A percentile compares a stretch with the other conserved stretches of the same genome.
Evolutionary conservation across 2,329 filamentous ascomycete species (phyloP).

Genomic region (Phaeosphaeriaceae sp.): DNA sequence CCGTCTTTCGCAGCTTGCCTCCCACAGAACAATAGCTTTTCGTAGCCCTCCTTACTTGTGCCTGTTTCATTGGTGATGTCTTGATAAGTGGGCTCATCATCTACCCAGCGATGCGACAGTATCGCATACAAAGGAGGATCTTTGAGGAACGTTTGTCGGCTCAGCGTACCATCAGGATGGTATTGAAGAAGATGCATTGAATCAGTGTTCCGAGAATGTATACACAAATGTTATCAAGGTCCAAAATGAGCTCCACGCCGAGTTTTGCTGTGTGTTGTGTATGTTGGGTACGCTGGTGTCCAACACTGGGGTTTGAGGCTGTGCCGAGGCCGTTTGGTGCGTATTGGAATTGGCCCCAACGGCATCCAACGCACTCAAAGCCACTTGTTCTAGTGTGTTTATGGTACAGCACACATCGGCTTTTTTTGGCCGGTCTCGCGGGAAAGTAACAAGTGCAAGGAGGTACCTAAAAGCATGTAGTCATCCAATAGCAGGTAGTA

Average conservation of each 20-base stretch:
- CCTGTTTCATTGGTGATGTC: constrained; percentile 4
- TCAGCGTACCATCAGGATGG: constrained; percentile 10
- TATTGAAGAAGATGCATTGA: constrained; percentile 21
- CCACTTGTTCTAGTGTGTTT: not conserved
- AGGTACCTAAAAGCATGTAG: not conserved
- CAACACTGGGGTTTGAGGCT: not conserved
- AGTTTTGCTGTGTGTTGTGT: not conserved
- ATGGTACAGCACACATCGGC: not conserved
- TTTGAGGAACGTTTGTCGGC: constrained; percentile 1
- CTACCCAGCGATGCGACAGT: constrained; percentile 21
- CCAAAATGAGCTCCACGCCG: not conserved
- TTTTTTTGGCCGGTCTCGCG: not conserved
- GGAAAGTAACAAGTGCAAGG: not conserved
- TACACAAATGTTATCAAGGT: not conserved
- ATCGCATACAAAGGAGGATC: constrained; percentile 18
- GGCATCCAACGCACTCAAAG: not conserved
- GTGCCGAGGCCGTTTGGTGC: not conserved
- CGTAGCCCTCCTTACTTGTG: constrained; percentile 7
- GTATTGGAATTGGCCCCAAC: not conserved
- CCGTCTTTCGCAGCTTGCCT: constrained; percentile 17
- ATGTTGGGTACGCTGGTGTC: not conserved
- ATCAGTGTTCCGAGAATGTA: not conserved
- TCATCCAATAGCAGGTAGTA: not conserved
- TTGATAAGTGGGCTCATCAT: constrained; percentile 17
- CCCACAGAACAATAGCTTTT: constrained; percentile 21